Evolutionary conservation across 129 eudicot species (phyloP).

Genomic region (Flaveria bidentis): DNA sequence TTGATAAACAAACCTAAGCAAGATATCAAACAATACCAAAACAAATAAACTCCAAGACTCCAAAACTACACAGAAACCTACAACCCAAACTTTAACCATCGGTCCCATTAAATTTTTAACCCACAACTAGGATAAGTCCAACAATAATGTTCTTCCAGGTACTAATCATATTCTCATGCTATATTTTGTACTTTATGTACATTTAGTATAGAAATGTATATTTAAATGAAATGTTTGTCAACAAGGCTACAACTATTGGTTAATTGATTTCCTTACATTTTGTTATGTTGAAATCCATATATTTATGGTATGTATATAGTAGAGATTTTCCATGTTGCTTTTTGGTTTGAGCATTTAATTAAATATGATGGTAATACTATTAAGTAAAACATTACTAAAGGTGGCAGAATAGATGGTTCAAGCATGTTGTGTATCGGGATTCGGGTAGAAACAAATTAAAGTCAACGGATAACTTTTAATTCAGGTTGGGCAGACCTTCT

Average conservation of each 20-base stretch:
- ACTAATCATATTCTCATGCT: neutral
- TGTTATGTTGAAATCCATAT: neutral
- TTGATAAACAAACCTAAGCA: too few relatives aligned
- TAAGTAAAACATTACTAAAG: neutral
- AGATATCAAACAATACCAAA: too few relatives aligned
- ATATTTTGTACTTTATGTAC: neutral
- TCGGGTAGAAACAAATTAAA: neutral
- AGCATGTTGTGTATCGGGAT: neutral
- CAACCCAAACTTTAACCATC: too few relatives aligned
- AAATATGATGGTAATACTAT: neutral
- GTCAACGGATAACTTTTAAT: neutral
- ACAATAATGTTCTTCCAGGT: neutral
- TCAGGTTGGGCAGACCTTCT: neutral
- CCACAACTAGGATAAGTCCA: too few relatives aligned
- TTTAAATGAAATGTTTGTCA: neutral
- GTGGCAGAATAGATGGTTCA: neutral
- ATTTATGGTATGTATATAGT: neutral
- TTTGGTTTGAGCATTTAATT: neutral
- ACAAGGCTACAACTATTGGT: neutral
- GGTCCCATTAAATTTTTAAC: too few relatives aligned
- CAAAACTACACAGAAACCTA: too few relatives aligned
- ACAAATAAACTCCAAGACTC: too few relatives aligned
- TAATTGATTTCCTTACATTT: neutral
- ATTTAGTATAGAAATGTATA: neutral
- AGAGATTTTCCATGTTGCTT: conserved; percentile 14